These are phyloP conservation scores for Euphorbia peplus DNA, from an alignment of 345 rosid species.

Conservation along the genomic window DNA sequence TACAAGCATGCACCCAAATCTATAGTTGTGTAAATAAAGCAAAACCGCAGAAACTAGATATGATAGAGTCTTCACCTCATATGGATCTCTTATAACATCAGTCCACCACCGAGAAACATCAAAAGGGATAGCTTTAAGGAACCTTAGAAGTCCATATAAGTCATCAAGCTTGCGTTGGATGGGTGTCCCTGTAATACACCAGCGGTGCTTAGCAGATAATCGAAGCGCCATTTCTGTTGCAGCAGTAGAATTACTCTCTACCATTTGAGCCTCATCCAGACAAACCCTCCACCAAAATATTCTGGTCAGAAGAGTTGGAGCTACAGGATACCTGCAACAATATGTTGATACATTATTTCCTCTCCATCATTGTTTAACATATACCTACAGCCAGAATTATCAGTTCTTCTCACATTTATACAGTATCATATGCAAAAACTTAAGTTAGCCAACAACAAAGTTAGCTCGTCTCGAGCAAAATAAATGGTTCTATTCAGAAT, in stretches of 20 bases:
- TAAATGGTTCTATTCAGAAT: background rate
- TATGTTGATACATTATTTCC: constrained; percentile 21
- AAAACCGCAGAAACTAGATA: constrained; percentile 1
- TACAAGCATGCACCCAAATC: background rate
- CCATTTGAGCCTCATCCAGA: constrained; percentile 99
- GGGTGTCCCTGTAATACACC: constrained; percentile 99
- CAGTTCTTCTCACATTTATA: background rate
- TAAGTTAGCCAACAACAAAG: background rate
- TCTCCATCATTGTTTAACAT: background rate
- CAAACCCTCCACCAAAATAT: constrained; percentile 98
- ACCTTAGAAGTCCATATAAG: constrained; percentile 75
- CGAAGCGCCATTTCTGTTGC: constrained; percentile 97
- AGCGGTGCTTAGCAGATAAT: constrained; percentile 67
- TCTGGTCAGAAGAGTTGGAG: constrained; percentile 84
- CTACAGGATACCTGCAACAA: constrained; percentile 80
- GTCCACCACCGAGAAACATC: constrained; percentile 84
- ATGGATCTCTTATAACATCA: constrained; percentile 86
- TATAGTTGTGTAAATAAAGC: background rate
- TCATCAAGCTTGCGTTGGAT: constrained; percentile 95
- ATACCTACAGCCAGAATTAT: background rate
- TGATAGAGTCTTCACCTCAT: constrained; percentile 48
- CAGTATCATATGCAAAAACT: background rate
- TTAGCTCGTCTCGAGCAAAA: background rate
- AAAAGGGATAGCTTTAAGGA: constrained; percentile 78
- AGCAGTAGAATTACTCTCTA: constrained; percentile 88